Evolutionary conservation across 1,284 basidiomycete genomes (phyloP).

Genomic region (Blastosporella zonata): DNA sequence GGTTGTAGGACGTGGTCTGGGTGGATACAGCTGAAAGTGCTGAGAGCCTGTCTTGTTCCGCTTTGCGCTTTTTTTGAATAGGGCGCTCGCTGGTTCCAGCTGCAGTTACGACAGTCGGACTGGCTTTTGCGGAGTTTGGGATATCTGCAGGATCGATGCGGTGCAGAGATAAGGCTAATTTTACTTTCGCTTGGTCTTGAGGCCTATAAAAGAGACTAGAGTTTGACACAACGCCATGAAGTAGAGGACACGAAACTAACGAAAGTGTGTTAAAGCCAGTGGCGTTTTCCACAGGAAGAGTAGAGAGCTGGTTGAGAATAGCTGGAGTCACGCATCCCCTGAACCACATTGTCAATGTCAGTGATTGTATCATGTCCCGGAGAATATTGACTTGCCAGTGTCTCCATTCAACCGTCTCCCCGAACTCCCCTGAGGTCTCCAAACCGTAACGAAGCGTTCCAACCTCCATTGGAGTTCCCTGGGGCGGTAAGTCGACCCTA

Average conservation of each 20-base stretch:
- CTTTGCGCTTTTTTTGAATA: constrained; percentile 28
- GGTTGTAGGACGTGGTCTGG: constrained; percentile 1
- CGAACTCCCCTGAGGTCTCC: constrained; percentile 41
- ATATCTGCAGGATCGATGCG: constrained; percentile 56
- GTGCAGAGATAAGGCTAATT: constrained; percentile 49
- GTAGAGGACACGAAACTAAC: constrained; percentile 31
- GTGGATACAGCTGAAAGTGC: neutral
- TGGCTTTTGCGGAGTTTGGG: constrained; percentile 37
- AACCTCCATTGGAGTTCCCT: constrained; percentile 48
- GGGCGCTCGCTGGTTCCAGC: constrained; percentile 1
- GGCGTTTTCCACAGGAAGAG: constrained; percentile 39
- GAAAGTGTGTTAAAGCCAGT: constrained; percentile 50
- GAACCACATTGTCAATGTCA: constrained; percentile 11
- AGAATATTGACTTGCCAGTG: constrained; percentile 54
- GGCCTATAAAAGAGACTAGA: constrained; percentile 30
- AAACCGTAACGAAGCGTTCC: constrained; percentile 65
- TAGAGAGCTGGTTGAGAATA: constrained; percentile 50
- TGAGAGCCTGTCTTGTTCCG: constrained; percentile 7
- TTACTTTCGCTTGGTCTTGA: constrained; percentile 61
- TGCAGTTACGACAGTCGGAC: neutral
- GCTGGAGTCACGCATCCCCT: constrained; percentile 72
- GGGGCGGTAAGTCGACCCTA: constrained; percentile 1
- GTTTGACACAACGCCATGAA: constrained; percentile 3
- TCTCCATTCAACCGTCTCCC: constrained; percentile 66
- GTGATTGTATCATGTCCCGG: constrained; percentile 7